phyloP scores from a whole-genome alignment of 208 protist genomes.

The Naegleria fowleri region DNA sequence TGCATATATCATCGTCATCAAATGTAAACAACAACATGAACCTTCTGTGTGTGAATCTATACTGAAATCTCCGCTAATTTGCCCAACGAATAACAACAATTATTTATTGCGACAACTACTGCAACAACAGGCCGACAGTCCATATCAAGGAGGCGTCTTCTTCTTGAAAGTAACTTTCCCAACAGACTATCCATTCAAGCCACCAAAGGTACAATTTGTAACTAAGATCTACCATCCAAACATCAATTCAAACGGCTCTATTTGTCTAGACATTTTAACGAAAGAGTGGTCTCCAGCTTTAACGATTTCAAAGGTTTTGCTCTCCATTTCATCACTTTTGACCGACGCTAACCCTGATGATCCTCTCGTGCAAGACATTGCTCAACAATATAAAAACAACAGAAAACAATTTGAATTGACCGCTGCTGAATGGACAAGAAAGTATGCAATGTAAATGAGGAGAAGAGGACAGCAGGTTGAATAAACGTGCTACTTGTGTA shows the following conservation, averaged over 20 bases:
- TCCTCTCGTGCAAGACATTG: constrained; percentile 95
- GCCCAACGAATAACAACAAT: not conserved
- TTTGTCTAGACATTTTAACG: constrained; percentile 97
- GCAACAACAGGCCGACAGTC: constrained; percentile 67
- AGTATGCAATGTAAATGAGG: constrained; percentile 21
- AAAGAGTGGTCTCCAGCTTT: constrained; percentile 91
- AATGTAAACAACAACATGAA: not conserved
- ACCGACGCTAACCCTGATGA: constrained; percentile 99
- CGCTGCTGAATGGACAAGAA: constrained; percentile 81
- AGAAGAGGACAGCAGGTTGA: too few species aligned
- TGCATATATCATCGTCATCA: not conserved
- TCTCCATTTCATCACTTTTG: constrained; percentile 96
- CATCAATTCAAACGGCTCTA: constrained; percentile 91
- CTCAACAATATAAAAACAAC: constrained; percentile 88
- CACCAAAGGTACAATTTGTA: constrained; percentile 81
- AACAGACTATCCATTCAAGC: constrained; percentile 94
- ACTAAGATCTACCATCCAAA: constrained; percentile 95
- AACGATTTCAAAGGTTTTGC: constrained; percentile 96
- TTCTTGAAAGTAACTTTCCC: constrained; percentile 98
- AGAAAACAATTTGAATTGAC: constrained; percentile 75
- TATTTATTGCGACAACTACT: not conserved
- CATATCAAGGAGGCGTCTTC: constrained; percentile 94
- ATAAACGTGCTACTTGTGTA: too few species aligned
- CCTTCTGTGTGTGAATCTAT: not conserved
- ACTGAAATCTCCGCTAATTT: not conserved